Percentiles rank a stretch among this genome's conserved stretches.
These are phyloP conservation scores for Glebionis coronaria DNA, from an alignment of 129 eudicot species.

Conservation along the genomic window DNA sequence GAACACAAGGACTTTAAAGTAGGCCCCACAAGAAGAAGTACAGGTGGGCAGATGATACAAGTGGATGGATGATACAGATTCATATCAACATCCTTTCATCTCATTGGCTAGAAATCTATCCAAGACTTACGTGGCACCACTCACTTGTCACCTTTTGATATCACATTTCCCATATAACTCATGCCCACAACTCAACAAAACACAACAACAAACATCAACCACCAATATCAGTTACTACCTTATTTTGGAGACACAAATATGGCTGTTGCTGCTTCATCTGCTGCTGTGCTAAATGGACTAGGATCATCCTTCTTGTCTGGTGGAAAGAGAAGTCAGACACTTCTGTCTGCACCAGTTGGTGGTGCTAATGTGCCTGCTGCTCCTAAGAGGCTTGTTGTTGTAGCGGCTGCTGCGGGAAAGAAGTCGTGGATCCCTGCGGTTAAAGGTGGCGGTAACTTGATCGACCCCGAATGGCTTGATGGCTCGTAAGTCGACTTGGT, in stretches of 20 bases:
- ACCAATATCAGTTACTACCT: constrained; percentile 3
- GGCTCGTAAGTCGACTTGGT: constrained; percentile 70
- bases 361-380: constrained; percentile 31
- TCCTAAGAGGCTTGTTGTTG: constrained; percentile 47
- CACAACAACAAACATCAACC: neutral
- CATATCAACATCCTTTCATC: constrained; percentile 37
- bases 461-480: constrained; percentile 98
- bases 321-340: constrained; percentile 49
- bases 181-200: neutral
- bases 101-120: constrained; percentile 81
- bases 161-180: constrained; percentile 23
- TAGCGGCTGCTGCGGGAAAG: constrained; percentile 72
- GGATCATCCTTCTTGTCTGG: constrained; percentile 79
- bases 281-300: constrained; percentile 75
- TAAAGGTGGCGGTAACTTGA: constrained; percentile 73
- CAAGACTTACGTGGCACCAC: constrained; percentile 62
- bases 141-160: constrained; percentile 35
- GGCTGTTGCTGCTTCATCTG: constrained; percentile 51
- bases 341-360: constrained; percentile 40
- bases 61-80: constrained; percentile 32
- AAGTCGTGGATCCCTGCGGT: constrained; percentile 97
- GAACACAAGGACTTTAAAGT: constrained; percentile 5
- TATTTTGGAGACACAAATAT: constrained; percentile 5
- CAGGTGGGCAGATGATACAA: constrained; percentile 25
- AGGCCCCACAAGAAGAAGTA: constrained; percentile 5